Percentiles rank a stretch among this genome's conserved stretches.
These are phyloP conservation scores for Rubia peregrina DNA, from an alignment of 305 asterid genomes.

Conservation along the genomic window DNA sequence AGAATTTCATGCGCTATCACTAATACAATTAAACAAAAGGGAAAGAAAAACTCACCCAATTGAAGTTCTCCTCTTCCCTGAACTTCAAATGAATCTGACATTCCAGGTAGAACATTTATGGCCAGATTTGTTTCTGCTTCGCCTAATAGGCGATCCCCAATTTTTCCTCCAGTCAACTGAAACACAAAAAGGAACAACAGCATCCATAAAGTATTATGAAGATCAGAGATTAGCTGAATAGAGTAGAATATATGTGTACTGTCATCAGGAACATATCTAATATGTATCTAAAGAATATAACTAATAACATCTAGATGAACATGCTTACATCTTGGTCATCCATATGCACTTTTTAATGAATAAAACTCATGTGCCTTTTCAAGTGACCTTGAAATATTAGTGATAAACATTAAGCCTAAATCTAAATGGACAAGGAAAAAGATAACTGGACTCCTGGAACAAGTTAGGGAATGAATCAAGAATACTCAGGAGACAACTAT, in stretches of 20 bases:
- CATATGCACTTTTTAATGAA: neutral
- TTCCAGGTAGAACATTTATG: slow-evolving; percentile 79
- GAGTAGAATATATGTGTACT: neutral
- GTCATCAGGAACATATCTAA: neutral
- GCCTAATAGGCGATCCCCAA: slow-evolving; percentile 88
- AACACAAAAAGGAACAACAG: slow-evolving; percentile 12
- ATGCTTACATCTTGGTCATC: neutral
- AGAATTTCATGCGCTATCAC: neutral
- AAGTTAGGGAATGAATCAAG: neutral
- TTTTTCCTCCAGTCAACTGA: slow-evolving; percentile 96
- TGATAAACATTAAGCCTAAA: slow-evolving; percentile 12
- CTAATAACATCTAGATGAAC: neutral
- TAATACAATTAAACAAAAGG: neutral
- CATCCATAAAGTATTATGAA: slow-evolving; percentile 4
- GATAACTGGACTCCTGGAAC: neutral
- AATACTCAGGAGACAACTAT: neutral
- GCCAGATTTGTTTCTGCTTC: slow-evolving; percentile 98
- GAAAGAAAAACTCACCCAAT: slow-evolving; percentile 50
- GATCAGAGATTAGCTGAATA: neutral
- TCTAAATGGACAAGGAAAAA: neutral
- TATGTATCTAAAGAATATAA: neutral
- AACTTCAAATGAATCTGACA: slow-evolving; percentile 95
- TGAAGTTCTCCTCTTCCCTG: slow-evolving; percentile 99
- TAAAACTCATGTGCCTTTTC: neutral
- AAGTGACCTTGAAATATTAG: neutral